Conservation (phyloP, 176 grass and related monocot genomes). For the Chloris gayana region DNA sequence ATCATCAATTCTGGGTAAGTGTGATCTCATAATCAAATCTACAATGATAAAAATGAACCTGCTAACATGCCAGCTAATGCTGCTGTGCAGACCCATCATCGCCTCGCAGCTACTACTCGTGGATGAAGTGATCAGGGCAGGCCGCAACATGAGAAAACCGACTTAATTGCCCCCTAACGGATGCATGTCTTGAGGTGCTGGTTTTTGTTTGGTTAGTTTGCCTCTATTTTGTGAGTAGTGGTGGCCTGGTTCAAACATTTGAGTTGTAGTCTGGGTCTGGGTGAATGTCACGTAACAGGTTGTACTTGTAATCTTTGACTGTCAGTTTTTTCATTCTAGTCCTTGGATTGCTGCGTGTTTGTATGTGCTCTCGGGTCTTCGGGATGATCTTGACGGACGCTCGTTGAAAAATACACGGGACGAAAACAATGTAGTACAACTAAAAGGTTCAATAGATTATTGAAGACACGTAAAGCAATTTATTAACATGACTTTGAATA, state of each 20-base stretch:
- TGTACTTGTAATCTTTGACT: neutral
- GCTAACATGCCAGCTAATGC: neutral
- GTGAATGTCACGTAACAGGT: neutral
- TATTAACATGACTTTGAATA: too few species aligned
- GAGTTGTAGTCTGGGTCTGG: neutral
- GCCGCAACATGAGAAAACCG: constrained; percentile 95
- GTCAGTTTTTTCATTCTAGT: neutral
- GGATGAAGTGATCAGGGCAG: constrained; percentile 91
- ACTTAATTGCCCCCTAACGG: constrained; percentile 41
- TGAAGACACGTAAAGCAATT: too few species aligned
- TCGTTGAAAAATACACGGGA: neutral
- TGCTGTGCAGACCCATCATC: constrained; percentile 79
- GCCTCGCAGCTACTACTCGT: constrained; percentile 88
- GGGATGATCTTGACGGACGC: neutral
- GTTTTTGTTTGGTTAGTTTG: constrained; percentile 22
- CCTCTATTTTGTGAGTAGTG: constrained; percentile 6
- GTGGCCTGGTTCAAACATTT: constrained; percentile 24
- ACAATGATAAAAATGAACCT: neutral
- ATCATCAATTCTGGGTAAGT: constrained; percentile 90
- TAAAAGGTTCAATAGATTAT: too few species aligned
- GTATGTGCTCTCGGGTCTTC: neutral
- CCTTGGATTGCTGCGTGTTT: neutral
- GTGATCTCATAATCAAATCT: neutral
- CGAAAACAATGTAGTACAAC: too few species aligned
- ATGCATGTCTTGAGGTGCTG: neutral